These are phyloP conservation scores for Ascodesmis nigricans DNA, from an alignment of 495 filamentous ascomycete species.

Conservation along the genomic window DNA sequence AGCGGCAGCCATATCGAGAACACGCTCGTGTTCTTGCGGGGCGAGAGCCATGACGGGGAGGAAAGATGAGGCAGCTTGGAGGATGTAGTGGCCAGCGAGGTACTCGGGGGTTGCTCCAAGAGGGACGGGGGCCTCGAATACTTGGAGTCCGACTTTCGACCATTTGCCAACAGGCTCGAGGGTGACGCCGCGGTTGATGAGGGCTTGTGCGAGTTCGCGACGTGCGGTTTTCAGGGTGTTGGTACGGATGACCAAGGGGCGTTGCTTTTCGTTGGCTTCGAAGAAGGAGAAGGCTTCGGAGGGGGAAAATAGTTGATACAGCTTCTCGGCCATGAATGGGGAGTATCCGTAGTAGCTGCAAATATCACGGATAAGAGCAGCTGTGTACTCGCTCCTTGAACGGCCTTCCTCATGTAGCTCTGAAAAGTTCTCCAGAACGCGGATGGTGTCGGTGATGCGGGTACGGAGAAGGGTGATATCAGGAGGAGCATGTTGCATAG, in stretches of 20 bases:
- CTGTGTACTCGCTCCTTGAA: conserved; percentile 68
- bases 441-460: conserved; percentile 79
- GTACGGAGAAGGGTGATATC: conserved; percentile 77
- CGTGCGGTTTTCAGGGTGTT: conserved; percentile 89
- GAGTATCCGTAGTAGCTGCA: conserved; percentile 58
- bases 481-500: conserved; percentile 37
- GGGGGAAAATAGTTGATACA: conserved; percentile 75
- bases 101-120: conserved; percentile 97
- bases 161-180: conserved; percentile 95
- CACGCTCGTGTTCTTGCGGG: conserved; percentile 75
- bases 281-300: conserved; percentile 95
- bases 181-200: conserved; percentile 93
- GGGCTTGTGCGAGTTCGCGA: conserved; percentile 70
- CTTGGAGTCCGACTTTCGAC: conserved; percentile 90
- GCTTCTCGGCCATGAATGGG: conserved; percentile 60
- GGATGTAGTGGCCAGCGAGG: conserved; percentile 88
- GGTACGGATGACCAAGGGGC: conserved; percentile 70
- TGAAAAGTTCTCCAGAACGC: conserved; percentile 70
- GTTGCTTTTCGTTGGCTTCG: conserved; percentile 84
- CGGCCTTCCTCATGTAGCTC: conserved; percentile 53
- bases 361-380: conserved; percentile 71
- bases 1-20: conserved; percentile 90
- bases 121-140: conserved; percentile 84
- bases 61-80: conserved; percentile 93
- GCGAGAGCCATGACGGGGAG: conserved; percentile 92